Evolutionary conservation across 805 yeast species (phyloP).

Genomic region (Ogataea zsoltii): DNA sequence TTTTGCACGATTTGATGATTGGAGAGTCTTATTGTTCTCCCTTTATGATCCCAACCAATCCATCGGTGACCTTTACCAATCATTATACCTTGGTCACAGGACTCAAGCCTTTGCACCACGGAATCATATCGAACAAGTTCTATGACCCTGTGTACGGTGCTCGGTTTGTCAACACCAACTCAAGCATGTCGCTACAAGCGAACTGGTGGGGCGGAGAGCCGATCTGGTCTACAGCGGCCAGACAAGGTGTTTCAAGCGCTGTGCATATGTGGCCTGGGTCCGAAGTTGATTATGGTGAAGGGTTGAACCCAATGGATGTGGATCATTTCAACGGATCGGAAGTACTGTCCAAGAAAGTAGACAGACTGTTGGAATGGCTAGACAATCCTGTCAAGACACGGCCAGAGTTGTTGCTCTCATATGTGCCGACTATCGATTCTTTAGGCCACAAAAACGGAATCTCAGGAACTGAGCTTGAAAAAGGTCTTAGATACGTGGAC

Average conservation of each 20-base stretch:
- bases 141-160: conserved; percentile 57
- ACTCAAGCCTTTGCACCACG: conserved; percentile 77
- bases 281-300: conserved; percentile 59
- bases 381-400: conserved; percentile 55
- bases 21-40: conserved; percentile 70
- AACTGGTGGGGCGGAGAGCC: conserved; percentile 92
- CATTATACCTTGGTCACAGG: conserved; percentile 94
- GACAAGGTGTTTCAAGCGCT: conserved; percentile 62
- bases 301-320: conserved; percentile 50
- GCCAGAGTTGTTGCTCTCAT: conserved; percentile 76
- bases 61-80: conserved; percentile 87
- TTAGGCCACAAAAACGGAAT: conserved; percentile 75
- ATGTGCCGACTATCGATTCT: conserved; percentile 82
- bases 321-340: conserved; percentile 70
- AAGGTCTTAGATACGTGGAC: conserved; percentile 67
- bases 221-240: conserved; percentile 74
- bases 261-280: conserved; percentile 99
- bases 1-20: conserved; percentile 56
- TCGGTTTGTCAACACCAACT: conserved; percentile 65
- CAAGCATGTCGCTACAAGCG: conserved; percentile 50
- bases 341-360: conserved; percentile 53
- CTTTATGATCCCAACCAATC: conserved; percentile 83
- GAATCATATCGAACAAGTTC: conserved; percentile 82
- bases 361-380: conserved; percentile 64
- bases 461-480: conserved; percentile 53